These are phyloP conservation scores for Penicillium subrubescens DNA, from an alignment of 495 filamentous ascomycete species.

Conservation along the genomic window DNA sequence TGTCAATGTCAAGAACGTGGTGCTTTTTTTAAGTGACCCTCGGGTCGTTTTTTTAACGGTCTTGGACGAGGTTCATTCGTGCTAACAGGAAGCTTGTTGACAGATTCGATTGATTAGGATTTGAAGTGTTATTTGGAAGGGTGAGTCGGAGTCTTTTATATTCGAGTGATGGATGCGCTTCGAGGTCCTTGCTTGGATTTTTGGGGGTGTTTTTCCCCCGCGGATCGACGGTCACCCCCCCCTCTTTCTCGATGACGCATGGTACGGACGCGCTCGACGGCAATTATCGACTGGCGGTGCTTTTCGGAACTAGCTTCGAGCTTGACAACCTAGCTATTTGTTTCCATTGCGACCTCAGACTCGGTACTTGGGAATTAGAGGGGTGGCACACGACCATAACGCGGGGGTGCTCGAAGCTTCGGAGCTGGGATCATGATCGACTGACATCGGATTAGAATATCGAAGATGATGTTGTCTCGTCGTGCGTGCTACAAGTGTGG, in stretches of 20 bases:
- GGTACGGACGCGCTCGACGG: neutral
- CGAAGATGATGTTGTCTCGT: constrained; percentile 91
- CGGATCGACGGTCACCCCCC: constrained; percentile 12
- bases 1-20: constrained; percentile 36
- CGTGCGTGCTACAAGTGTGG: constrained; percentile 99
- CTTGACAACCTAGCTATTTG: neutral
- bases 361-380: constrained; percentile 4
- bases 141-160: constrained; percentile 30
- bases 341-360: neutral
- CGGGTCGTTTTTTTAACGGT: neutral
- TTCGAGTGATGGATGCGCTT: neutral
- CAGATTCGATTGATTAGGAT: constrained; percentile 21
- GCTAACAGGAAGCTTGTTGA: constrained; percentile 25
- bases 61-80: constrained; percentile 38
- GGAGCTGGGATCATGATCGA: neutral
- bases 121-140: constrained; percentile 21
- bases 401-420: neutral
- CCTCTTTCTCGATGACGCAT: constrained; percentile 14
- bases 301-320: neutral
- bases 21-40: constrained; percentile 13
- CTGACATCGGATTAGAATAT: constrained; percentile 27
- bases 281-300: neutral
- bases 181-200: neutral
- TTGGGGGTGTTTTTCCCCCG: constrained; percentile 7
- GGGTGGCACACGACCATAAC: constrained; percentile 2